phyloP scores from a whole-genome alignment of 1,284 basidiomycete genomes.

The Naganishia liquefaciens region DNA sequence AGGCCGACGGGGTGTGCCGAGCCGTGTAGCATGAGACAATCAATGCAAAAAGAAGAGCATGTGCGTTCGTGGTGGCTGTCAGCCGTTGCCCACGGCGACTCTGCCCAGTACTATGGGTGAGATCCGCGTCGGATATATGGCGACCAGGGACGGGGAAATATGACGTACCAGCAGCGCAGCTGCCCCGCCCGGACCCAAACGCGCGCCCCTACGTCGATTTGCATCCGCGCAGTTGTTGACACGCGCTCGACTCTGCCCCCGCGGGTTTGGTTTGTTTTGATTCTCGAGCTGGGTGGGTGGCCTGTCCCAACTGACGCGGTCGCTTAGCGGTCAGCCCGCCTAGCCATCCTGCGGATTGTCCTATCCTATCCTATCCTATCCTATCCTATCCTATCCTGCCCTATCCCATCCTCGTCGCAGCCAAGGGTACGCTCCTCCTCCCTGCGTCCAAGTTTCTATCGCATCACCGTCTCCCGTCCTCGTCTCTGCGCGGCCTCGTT shows the following conservation, averaged over 20 bases:
- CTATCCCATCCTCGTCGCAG: not conserved
- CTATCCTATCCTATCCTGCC: slow-evolving; percentile 1
- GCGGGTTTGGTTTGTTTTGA: not conserved
- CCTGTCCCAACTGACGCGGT: slow-evolving; percentile 15
- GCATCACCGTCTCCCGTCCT: not conserved
- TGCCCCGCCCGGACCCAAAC: too few species aligned
- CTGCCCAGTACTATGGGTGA: too few species aligned
- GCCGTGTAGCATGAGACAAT: not conserved
- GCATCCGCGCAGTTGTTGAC: not conserved
- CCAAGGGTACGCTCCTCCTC: not conserved
- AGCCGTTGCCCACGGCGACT: too few species aligned
- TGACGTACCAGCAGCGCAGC: too few species aligned
- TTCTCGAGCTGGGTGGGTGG: too few species aligned
- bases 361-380: not conserved
- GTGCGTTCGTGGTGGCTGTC: too few species aligned
- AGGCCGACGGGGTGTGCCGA: not conserved
- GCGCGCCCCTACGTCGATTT: too few species aligned
- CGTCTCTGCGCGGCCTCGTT: too few species aligned
- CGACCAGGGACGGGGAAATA: too few species aligned
- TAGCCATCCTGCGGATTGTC: not conserved
- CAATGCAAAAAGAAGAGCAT: too few species aligned
- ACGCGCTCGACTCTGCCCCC: not conserved
- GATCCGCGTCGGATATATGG: too few species aligned
- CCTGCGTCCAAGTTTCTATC: not conserved
- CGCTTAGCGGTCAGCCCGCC: too few species aligned